Evolutionary conservation across 805 yeast species (phyloP), one percentile per base, ranked within the genome.

Genomic region (Metschnikowia corniflorae): DNA sequence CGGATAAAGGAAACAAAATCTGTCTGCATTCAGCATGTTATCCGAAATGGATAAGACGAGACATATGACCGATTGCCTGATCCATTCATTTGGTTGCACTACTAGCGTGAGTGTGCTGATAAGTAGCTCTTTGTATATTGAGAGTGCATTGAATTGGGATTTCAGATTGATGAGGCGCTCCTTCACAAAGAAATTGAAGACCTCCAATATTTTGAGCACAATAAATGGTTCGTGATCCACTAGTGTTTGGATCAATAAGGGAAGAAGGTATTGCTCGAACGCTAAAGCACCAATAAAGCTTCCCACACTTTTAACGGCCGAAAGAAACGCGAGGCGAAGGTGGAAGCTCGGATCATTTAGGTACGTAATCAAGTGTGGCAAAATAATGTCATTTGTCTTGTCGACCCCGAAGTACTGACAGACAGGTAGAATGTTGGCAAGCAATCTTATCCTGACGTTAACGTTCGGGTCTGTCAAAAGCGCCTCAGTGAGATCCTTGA

Each of bases 301-400:
- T 0, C 95, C 83, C 7, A 93, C 68, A 1, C 82, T 78, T 2
- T 87, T 71, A 8, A 89, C 75, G 6, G 87, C 71, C 27, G 78
- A 73, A 24, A 91, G 79, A 49, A 93, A 80, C 4, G 80, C 78
- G 19, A 84, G 63, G 41, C 94, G 68, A 16, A 93, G 64, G 15
- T 77, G 72, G 0, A 82, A 64, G 51, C 80, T 78, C 37, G 78
- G 71, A 53, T 89, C 96, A 57, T 93, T 93, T 44, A 93, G 62
- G 53, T 88, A 93, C 0, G 97, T 89, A 29, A 93, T 89, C 38
- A 89, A 65, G 63, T 93, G 97, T 29, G 96, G 88, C 31, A 93
- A 61, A 16, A 93, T 79, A 26, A 93, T 68, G 55, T 93, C 97
- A 53, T 86, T 89, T 0, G 96, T 83, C 47, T 80, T 85, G 37